Evolutionary conservation across 768 basidiomycete genomes (phyloP).

Genomic region (Ramaria rubella): DNA sequence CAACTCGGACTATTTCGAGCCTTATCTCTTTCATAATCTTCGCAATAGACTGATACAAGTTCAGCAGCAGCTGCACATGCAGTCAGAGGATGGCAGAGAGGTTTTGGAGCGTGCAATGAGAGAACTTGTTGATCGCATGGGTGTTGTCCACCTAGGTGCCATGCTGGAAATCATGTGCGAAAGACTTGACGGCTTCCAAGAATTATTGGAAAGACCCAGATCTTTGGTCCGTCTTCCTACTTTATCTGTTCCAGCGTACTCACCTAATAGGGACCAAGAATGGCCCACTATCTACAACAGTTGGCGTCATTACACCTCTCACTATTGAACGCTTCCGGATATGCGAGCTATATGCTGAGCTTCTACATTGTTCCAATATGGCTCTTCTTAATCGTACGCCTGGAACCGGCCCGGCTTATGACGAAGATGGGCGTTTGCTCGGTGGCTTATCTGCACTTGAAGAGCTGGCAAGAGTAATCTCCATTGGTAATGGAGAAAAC

Average conservation of each 20-base stretch:
- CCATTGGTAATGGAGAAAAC: conserved; percentile 46
- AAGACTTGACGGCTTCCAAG: conserved; percentile 60
- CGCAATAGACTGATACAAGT: conserved; percentile 85
- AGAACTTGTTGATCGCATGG: conserved; percentile 79
- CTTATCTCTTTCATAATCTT: conserved; percentile 90
- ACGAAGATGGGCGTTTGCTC: conserved; percentile 73
- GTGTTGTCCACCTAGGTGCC: conserved; percentile 85
- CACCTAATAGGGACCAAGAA: conserved; percentile 35
- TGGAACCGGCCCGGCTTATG: conserved; percentile 67
- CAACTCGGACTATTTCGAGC: conserved; percentile 98
- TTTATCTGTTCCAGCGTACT: not conserved
- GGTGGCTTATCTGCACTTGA: conserved; percentile 85
- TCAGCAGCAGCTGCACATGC: conserved; percentile 58
- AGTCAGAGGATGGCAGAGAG: conserved; percentile 54
- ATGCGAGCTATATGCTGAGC: conserved; percentile 93
- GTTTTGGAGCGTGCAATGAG: conserved; percentile 64
- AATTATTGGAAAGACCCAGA: conserved; percentile 63
- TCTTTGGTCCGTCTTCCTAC: conserved; percentile 47
- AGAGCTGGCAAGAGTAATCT: conserved; percentile 79
- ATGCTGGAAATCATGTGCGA: conserved; percentile 70
- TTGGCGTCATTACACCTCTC: conserved; percentile 70
- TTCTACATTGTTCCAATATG: conserved; percentile 98
- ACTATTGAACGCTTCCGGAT: conserved; percentile 95
- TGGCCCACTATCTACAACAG: conserved; percentile 62
- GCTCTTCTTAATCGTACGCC: conserved; percentile 79